These are phyloP conservation scores for Annulohypoxylon stygium DNA, from an alignment of 495 filamentous ascomycete genomes.

Conservation along the genomic window DNA sequence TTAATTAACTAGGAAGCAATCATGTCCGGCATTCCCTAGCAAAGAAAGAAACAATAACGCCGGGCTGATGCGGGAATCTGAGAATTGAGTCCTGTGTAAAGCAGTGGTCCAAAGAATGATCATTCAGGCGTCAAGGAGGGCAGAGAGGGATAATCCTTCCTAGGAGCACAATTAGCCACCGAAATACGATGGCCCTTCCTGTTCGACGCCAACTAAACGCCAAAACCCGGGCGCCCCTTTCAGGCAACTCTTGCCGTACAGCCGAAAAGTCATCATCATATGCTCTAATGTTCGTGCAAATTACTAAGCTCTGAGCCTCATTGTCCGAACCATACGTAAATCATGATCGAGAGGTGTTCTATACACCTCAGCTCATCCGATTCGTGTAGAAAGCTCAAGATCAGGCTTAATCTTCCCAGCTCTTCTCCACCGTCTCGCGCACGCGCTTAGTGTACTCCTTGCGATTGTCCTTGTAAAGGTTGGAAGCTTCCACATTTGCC, in stretches of 20 bases:
- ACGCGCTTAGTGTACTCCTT: conserved; percentile 97
- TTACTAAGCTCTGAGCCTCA: conserved; percentile 2
- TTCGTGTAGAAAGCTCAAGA: not conserved
- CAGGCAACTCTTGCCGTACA: conserved; percentile 18
- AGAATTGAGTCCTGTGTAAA: conserved; percentile 24
- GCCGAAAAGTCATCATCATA: conserved; percentile 14
- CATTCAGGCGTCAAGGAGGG: conserved; percentile 8
- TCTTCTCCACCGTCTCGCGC: conserved; percentile 97
- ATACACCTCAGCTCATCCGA: not conserved
- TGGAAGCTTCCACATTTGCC: conserved; percentile 97
- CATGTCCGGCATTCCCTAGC: conserved; percentile 28
- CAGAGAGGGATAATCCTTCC: not conserved
- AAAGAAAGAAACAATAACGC: conserved; percentile 36
- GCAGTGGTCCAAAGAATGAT: conserved; percentile 18
- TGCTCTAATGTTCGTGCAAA: conserved; percentile 13
- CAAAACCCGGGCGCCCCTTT: conserved; percentile 30
- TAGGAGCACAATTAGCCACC: conserved; percentile 1
- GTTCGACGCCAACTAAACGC: conserved; percentile 38
- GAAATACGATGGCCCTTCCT: conserved; percentile 29
- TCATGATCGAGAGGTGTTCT: conserved; percentile 19
- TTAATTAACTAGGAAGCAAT: conserved; percentile 15
- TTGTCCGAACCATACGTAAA: conserved; percentile 1
- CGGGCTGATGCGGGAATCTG: conserved; percentile 20
- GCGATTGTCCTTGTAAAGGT: conserved; percentile 98
- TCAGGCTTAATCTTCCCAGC: conserved; percentile 84